These are phyloP conservation scores for Amoebophrya sp. DNA, from an alignment of 169 alveolate genomes.

Conservation along the genomic window DNA sequence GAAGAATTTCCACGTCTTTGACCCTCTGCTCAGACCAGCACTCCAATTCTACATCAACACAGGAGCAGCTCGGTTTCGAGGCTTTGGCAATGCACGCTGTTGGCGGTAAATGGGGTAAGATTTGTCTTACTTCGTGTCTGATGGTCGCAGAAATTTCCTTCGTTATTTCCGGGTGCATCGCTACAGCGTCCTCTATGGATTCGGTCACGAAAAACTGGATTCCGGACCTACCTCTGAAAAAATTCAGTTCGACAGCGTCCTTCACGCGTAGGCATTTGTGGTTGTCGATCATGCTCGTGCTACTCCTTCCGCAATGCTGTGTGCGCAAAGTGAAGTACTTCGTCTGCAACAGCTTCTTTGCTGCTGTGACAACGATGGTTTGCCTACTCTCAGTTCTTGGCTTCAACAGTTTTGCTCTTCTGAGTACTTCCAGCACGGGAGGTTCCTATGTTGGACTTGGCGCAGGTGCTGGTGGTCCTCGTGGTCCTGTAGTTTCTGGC, in stretches of 20 bases:
- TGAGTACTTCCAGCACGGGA: too few relatives aligned
- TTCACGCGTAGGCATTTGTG: neutral
- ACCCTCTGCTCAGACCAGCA: too few relatives aligned
- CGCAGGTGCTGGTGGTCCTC: too few relatives aligned
- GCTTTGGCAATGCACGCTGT: neutral
- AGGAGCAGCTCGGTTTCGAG: neutral
- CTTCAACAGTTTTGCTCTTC: neutral
- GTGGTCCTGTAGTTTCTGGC: too few relatives aligned
- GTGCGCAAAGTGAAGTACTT: neutral
- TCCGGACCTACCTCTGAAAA: neutral
- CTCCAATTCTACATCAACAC: too few relatives aligned
- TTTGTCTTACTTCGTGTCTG: neutral
- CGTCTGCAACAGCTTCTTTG: conserved; percentile 3
- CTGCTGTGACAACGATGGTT: neutral
- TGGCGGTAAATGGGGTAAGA: neutral
- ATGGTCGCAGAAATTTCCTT: neutral
- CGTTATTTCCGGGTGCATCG: neutral
- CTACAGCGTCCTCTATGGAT: neutral
- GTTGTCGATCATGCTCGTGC: neutral
- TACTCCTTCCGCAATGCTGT: neutral
- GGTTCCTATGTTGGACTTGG: too few relatives aligned
- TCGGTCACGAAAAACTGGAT: neutral
- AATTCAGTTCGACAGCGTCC: too few relatives aligned
- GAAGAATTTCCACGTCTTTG: too few relatives aligned
- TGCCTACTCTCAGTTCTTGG: neutral